Percentiles rank a stretch among this genome's conserved stretches.
These are phyloP conservation scores for Cercospora canescens DNA, from an alignment of 2,329 filamentous ascomycete species.

Conservation along the genomic window DNA sequence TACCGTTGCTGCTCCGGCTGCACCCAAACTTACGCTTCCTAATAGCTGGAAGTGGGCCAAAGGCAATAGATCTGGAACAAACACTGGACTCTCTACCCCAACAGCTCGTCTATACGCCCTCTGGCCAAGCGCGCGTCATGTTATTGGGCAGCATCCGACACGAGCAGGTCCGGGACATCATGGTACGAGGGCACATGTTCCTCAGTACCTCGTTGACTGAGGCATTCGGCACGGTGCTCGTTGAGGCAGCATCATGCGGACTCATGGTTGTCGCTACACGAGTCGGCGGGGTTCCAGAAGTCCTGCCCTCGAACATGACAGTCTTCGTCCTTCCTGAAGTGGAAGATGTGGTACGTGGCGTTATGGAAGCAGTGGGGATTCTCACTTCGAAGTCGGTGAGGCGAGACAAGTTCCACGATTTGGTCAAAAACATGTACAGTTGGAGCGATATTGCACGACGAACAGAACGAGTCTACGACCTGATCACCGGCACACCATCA, in stretches of 20 bases:
- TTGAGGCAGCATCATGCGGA: slow-evolving; percentile 93
- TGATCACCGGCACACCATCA: slow-evolving; percentile 81
- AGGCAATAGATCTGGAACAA: slow-evolving; percentile 96
- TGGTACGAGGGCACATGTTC: slow-evolving; percentile 96
- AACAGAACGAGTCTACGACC: slow-evolving; percentile 92
- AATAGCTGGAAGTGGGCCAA: slow-evolving; percentile 92
- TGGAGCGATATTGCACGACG: slow-evolving; percentile 95
- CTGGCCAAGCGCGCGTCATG: slow-evolving; percentile 84
- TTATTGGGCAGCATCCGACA: slow-evolving; percentile 90
- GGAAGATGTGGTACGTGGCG: slow-evolving; percentile 88
- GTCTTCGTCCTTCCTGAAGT: slow-evolving; percentile 96
- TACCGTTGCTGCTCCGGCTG: slow-evolving; percentile 84
- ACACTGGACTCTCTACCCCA: slow-evolving; percentile 71
- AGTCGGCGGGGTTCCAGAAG: slow-evolving; percentile 95
- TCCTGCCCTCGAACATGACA: slow-evolving; percentile 94
- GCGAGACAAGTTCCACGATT: slow-evolving; percentile 92
- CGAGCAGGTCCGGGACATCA: slow-evolving; percentile 95
- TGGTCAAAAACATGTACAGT: slow-evolving; percentile 98
- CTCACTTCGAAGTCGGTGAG: slow-evolving; percentile 73
- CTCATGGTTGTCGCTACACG: slow-evolving; percentile 96
- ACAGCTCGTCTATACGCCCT: slow-evolving; percentile 41
- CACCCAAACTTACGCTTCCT: slow-evolving; percentile 96
- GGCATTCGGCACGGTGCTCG: slow-evolving; percentile 96
- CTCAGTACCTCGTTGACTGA: slow-evolving; percentile 93
- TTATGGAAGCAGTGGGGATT: slow-evolving; percentile 82